Conservation (phyloP, 2,329 filamentous ascomycete genomes). For the Neonectria ditissima region DNA sequence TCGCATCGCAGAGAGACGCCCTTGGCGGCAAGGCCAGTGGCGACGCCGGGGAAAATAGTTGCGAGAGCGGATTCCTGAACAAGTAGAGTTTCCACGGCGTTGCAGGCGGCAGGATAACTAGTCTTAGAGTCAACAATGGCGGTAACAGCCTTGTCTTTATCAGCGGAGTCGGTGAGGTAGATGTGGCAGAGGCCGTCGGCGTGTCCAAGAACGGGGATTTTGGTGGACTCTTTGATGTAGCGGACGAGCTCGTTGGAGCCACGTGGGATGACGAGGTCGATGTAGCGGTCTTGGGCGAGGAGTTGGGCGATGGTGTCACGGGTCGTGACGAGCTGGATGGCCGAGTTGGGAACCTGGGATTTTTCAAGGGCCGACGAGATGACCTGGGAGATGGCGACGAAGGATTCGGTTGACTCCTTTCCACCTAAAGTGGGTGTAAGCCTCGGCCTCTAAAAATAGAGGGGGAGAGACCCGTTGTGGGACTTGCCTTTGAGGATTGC, state of each 20-base stretch:
- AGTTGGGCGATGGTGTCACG: constrained; percentile 90
- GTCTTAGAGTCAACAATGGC: constrained; percentile 93
- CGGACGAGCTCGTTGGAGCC: constrained; percentile 91
- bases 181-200: constrained; percentile 92
- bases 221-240: constrained; percentile 89
- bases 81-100: constrained; percentile 90
- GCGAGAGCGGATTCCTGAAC: constrained; percentile 79
- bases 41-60: constrained; percentile 77
- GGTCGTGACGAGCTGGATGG: constrained; percentile 93
- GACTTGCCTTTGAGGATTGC: constrained; percentile 90
- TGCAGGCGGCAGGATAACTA: constrained; percentile 95
- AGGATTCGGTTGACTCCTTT: constrained; percentile 96
- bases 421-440: constrained; percentile 67
- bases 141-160: constrained; percentile 75
- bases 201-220: constrained; percentile 95
- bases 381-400: constrained; percentile 86
- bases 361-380: constrained; percentile 81
- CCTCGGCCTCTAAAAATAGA: background rate
- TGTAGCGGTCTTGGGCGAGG: constrained; percentile 85
- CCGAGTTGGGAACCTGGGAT: constrained; percentile 83
- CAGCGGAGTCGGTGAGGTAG: constrained; percentile 85
- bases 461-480: background rate
- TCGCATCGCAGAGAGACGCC: constrained; percentile 90
- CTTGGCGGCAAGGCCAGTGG: constrained; percentile 77
- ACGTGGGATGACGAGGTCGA: constrained; percentile 94